A percentile compares a stretch with the other conserved stretches of the same genome.
These are phyloP conservation scores for Dendrothele bispora DNA, from an alignment of 768 basidiomycete genomes.

Conservation along the genomic window DNA sequence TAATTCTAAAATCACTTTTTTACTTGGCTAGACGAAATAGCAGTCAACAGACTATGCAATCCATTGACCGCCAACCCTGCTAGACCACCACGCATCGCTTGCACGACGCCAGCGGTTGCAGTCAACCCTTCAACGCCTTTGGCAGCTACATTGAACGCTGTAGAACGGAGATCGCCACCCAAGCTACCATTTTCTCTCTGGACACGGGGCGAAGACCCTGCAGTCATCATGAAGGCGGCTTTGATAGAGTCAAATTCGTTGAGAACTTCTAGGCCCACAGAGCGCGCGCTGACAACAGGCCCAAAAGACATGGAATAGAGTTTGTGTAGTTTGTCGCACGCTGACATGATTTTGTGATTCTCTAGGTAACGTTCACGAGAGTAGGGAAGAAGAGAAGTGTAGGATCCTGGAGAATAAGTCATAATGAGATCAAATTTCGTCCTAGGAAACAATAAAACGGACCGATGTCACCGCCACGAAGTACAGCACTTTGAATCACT, in stretches of 20 bases:
- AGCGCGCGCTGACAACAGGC: slow-evolving; percentile 83
- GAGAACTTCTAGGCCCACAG: slow-evolving; percentile 84
- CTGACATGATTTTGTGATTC: slow-evolving; percentile 85
- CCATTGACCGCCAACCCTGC: slow-evolving; percentile 26
- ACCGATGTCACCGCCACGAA: slow-evolving; percentile 83
- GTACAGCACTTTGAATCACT: slow-evolving; percentile 58
- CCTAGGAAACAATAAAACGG: slow-evolving; percentile 19
- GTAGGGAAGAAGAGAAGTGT: slow-evolving; percentile 75
- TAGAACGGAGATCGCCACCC: slow-evolving; percentile 5
- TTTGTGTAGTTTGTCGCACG: slow-evolving; percentile 88
- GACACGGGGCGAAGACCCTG: slow-evolving; percentile 47
- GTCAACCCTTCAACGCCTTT: slow-evolving; percentile 46
- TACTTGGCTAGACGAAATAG: background rate
- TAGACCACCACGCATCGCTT: slow-evolving; percentile 24
- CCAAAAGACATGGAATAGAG: slow-evolving; percentile 69
- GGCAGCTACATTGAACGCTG: slow-evolving; percentile 38
- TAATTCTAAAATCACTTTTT: too few species aligned
- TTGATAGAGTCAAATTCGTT: slow-evolving; percentile 89
- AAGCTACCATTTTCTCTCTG: slow-evolving; percentile 12
- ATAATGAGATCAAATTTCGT: background rate
- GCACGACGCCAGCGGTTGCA: slow-evolving; percentile 30
- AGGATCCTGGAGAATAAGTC: slow-evolving; percentile 50
- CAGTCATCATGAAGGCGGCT: slow-evolving; percentile 78
- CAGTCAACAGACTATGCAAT: slow-evolving; percentile 27
- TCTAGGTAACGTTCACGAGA: slow-evolving; percentile 77